Evolutionary conservation across 768 basidiomycete species (phyloP).

Genomic region (Kwoniella bestiolae): DNA sequence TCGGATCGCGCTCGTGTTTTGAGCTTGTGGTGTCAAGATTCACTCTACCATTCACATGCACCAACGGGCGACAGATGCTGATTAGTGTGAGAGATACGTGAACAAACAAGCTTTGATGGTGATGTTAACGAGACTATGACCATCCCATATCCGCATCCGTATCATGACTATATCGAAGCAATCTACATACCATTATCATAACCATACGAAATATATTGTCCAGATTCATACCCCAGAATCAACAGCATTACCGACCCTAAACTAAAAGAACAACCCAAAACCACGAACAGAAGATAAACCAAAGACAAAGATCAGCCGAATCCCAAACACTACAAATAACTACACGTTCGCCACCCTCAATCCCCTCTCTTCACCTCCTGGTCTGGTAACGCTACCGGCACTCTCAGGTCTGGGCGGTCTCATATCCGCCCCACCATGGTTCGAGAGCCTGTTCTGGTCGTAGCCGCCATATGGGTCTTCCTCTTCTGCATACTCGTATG

Average conservation of each 20-base stretch:
- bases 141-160: too few relatives aligned
- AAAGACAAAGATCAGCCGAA: not conserved
- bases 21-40: too few relatives aligned
- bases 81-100: too few relatives aligned
- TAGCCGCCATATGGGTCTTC: conserved; percentile 44
- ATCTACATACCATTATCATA: too few relatives aligned
- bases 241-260: not conserved
- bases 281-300: not conserved
- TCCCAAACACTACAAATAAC: not conserved
- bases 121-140: too few relatives aligned
- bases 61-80: too few relatives aligned
- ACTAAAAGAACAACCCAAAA: not conserved
- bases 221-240: not conserved
- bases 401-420: conserved; percentile 33
- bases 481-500: conserved; percentile 35
- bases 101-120: too few relatives aligned
- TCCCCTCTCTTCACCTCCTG: conserved; percentile 28
- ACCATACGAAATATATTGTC: not conserved
- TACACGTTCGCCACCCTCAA: conserved; percentile 43
- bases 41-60: too few relatives aligned
- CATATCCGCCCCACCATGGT: conserved; percentile 17
- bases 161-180: too few relatives aligned
- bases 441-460: conserved; percentile 24
- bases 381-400: conserved; percentile 41
- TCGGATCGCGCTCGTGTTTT: too few relatives aligned